A percentile compares a stretch with the other conserved stretches of the same genome.
Evolutionary conservation across 257 asterid species (phyloP).

Genomic region (Mentha longifolia): DNA sequence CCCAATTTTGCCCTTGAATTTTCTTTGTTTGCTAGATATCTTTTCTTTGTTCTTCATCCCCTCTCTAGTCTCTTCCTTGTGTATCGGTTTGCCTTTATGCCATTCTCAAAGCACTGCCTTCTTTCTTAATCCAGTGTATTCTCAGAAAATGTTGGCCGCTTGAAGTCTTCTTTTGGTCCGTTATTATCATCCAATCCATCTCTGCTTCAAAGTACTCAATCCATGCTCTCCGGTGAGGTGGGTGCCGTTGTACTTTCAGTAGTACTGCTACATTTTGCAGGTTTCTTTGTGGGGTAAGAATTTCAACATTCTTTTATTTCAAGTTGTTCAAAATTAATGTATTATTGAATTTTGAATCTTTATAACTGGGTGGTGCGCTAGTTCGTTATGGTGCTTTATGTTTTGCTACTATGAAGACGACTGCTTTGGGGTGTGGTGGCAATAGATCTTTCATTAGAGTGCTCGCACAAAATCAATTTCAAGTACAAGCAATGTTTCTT

Average conservation of each 20-base stretch:
- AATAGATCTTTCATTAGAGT: not conserved
- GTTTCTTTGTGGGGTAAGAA: constrained; percentile 88
- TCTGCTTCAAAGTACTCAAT: constrained; percentile 44
- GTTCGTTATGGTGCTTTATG: not conserved
- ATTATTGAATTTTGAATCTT: not conserved
- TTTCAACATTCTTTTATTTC: constrained; percentile 16
- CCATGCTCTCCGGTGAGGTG: constrained; percentile 62
- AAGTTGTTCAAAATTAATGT: not conserved
- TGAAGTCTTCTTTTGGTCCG: constrained; percentile 61
- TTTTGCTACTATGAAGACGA: not conserved
- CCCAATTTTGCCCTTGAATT: constrained; percentile 16
- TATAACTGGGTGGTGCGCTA: not conserved
- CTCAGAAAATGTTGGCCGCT: constrained; percentile 72
- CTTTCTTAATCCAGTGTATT: constrained; percentile 59
- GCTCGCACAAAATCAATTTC: not conserved
- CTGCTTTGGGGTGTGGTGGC: not conserved
- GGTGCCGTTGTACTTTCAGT: constrained; percentile 71
- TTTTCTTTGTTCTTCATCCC: not conserved
- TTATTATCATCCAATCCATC: constrained; percentile 61
- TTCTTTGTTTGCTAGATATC: not conserved
- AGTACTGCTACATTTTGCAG: constrained; percentile 74
- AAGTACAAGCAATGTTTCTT: not conserved
- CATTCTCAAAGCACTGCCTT: constrained; percentile 25
- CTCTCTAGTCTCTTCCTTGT: not conserved
- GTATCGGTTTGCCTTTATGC: constrained; percentile 1